phyloP scores from a whole-genome alignment of 176 grass and related monocot genomes.

The Rhynchospora pubera region DNA sequence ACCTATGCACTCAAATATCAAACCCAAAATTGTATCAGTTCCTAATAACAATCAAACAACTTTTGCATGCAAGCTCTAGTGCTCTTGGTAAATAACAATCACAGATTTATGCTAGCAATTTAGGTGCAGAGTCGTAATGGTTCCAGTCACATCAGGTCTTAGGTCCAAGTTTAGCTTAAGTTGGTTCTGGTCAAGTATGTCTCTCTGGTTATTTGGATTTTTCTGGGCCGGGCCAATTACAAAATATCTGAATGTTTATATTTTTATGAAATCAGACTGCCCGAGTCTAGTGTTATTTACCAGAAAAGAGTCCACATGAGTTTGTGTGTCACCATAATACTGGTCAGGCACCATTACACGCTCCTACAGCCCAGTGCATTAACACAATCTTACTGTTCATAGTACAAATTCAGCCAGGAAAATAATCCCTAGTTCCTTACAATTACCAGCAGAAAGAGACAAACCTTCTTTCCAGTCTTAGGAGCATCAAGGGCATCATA shows the following conservation, averaged over 20 bases:
- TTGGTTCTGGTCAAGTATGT: not conserved
- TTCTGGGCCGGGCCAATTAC: too few relatives aligned
- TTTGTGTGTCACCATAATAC: not conserved
- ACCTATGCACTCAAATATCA: constrained; percentile 33
- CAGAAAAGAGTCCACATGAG: not conserved
- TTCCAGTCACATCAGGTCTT: not conserved
- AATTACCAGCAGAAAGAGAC: not conserved
- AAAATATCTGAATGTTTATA: too few relatives aligned
- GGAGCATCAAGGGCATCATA: constrained; percentile 71
- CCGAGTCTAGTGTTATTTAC: not conserved
- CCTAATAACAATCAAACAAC: not conserved
- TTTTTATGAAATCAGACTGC: not conserved
- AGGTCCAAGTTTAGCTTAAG: not conserved
- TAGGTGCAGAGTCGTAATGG: not conserved
- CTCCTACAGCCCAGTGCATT: not conserved
- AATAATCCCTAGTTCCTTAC: not conserved
- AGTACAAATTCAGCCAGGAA: too few relatives aligned
- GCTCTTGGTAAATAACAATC: not conserved
- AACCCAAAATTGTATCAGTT: not conserved
- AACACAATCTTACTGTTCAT: not conserved
- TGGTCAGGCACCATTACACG: not conserved
- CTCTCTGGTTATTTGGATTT: not conserved
- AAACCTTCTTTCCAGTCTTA: constrained; percentile 54
- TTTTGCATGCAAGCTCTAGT: not conserved
- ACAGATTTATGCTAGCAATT: not conserved